These are phyloP conservation scores for Diophrys sp. DNA, from an alignment of 73 alveolate genomes.

Conservation along the genomic window DNA sequence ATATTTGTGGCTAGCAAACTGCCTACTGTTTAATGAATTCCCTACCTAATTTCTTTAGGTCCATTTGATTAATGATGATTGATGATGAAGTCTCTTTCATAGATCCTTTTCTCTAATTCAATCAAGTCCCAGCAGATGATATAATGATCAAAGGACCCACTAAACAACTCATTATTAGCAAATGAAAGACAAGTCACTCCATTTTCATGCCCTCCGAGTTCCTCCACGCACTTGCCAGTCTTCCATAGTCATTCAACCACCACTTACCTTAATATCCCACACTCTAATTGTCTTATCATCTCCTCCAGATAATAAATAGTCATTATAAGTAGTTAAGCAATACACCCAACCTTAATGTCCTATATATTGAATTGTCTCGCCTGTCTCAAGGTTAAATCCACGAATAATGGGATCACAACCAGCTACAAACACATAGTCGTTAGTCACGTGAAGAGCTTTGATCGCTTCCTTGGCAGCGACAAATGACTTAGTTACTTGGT, in stretches of 20 bases:
- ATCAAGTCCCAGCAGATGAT: constrained; percentile 69
- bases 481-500: constrained; percentile 54
- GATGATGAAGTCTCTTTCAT: no score
- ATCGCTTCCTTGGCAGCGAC: constrained; percentile 71
- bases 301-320: constrained; percentile 61
- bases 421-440: constrained; percentile 50
- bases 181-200: constrained; percentile 75
- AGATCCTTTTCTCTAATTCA: constrained; percentile 67
- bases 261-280: constrained; percentile 52
- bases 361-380: constrained; percentile 35
- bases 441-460: constrained; percentile 40
- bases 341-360: constrained; percentile 75
- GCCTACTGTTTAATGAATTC: no score
- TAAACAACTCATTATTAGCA: constrained; percentile 66
- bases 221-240: constrained; percentile 62
- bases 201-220: constrained; percentile 70
- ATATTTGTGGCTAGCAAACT: no score
- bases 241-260: no score
- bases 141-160: constrained; percentile 73
- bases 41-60: no score
- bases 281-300: constrained; percentile 71
- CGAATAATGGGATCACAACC: constrained; percentile 69
- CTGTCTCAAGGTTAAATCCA: constrained; percentile 53
- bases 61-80: no score
- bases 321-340: constrained; percentile 52